phyloP scores from a whole-genome alignment of 1,284 basidiomycete genomes.

The Athelia psychrophila region DNA sequence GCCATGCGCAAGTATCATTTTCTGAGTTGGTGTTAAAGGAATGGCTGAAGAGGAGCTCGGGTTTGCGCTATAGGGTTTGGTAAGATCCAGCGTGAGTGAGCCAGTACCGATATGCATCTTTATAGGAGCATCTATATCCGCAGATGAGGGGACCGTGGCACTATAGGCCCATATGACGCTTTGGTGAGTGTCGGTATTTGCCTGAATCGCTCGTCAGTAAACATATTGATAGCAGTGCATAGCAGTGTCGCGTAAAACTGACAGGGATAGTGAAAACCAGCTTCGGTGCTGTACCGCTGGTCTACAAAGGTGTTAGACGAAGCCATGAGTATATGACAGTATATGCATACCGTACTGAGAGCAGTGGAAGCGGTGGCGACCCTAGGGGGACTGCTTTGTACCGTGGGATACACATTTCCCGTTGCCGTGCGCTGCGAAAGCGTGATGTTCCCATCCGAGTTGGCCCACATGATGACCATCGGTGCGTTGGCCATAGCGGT shows the following conservation, averaged over 20 bases:
- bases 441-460: constrained; percentile 49
- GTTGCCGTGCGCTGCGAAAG: constrained; percentile 56
- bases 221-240: too few relatives aligned
- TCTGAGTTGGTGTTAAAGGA: constrained; percentile 35
- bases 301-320: constrained; percentile 19
- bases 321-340: background rate
- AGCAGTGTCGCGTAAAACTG: constrained; percentile 14
- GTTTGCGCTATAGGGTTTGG: constrained; percentile 25
- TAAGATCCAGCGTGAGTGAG: constrained; percentile 36
- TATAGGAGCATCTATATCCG: constrained; percentile 33
- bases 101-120: constrained; percentile 40
- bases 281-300: constrained; percentile 30
- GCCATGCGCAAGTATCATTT: constrained; percentile 52
- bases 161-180: constrained; percentile 50
- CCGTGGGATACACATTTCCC: constrained; percentile 43
- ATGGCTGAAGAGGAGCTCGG: constrained; percentile 15
- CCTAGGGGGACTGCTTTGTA: constrained; percentile 46
- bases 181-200: constrained; percentile 35
- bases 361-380: constrained; percentile 36
- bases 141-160: constrained; percentile 35
- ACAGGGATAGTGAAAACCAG: constrained; percentile 52
- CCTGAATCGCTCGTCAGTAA: constrained; percentile 20
- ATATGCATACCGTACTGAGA: constrained; percentile 35
- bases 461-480: constrained; percentile 68
- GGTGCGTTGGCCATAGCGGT: constrained; percentile 46